Evolutionary conservation across 163 green algal genomes (phyloP).

Genomic region (Prototheca cutis): DNA sequence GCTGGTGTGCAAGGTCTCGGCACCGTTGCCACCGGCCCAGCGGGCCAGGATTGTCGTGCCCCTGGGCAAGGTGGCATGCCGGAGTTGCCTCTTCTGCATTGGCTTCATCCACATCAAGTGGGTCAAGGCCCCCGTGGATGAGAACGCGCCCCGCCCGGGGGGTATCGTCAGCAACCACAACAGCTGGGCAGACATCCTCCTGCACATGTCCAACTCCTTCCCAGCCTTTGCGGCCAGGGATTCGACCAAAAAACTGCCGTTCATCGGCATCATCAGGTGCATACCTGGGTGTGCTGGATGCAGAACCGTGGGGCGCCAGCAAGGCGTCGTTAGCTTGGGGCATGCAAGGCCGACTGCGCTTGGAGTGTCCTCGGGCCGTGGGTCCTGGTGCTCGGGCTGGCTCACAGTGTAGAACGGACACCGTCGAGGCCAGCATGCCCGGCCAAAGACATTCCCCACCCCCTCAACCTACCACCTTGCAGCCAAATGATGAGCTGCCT

Average conservation of each 20-base stretch:
- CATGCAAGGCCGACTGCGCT: no score
- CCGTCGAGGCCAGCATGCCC: no score
- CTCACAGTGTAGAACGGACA: no score
- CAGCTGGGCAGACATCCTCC: constrained; percentile 77
- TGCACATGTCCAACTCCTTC: constrained; percentile 70
- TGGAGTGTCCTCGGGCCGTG: no score
- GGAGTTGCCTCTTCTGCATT: constrained; percentile 39
- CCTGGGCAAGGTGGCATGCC: constrained; percentile 28
- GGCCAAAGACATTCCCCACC: no score
- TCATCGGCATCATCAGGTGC: constrained; percentile 70
- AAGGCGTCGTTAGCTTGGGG: no score
- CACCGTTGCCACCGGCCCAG: constrained; percentile 20
- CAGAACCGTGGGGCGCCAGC: no score
- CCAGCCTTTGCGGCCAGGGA: constrained; percentile 69
- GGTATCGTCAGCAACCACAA: constrained; percentile 76
- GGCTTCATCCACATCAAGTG: constrained; percentile 43
- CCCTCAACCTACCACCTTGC: constrained; percentile 24
- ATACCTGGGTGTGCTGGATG: no score
- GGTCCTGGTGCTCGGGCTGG: no score
- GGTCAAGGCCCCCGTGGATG: constrained; percentile 8
- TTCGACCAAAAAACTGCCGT: constrained; percentile 35
- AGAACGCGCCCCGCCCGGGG: constrained; percentile 1
- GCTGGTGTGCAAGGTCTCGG: constrained; percentile 24
- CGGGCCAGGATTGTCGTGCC: constrained; percentile 9
- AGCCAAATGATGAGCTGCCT: constrained; percentile 74